Conservation (phyloP, 768 basidiomycete species). For the Podaxis rugospora region DNA sequence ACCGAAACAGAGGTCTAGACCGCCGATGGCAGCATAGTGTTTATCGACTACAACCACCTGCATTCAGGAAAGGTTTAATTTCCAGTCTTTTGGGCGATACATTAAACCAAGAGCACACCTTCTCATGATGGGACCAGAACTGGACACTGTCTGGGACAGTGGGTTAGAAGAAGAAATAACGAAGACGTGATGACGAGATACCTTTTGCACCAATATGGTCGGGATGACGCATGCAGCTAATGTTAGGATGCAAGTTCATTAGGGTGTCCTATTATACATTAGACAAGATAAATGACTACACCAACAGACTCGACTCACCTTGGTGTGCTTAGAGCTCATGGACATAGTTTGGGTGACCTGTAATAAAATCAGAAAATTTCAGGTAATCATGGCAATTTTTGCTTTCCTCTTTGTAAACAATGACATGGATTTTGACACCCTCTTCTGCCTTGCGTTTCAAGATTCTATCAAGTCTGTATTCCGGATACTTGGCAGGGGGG, state of each 20-base stretch:
- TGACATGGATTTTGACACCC: constrained; percentile 87
- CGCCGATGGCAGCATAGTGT: constrained; percentile 82
- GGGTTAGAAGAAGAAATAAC: neutral
- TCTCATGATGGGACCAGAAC: constrained; percentile 94
- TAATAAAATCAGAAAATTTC: neutral
- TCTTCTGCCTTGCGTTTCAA: constrained; percentile 85
- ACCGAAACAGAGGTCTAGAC: constrained; percentile 94
- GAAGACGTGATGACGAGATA: constrained; percentile 15
- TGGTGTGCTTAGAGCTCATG: constrained; percentile 85
- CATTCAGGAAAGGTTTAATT: neutral
- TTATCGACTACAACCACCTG: constrained; percentile 83
- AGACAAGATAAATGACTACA: neutral
- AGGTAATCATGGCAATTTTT: neutral
- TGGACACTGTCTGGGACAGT: constrained; percentile 57
- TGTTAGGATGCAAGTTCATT: constrained; percentile 82
- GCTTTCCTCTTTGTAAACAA: constrained; percentile 89
- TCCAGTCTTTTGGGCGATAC: neutral
- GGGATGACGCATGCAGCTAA: constrained; percentile 85
- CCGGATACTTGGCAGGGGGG: constrained; percentile 77
- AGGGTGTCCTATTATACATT: constrained; percentile 49
- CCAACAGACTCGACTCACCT: constrained; percentile 29
- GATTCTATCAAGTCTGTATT: constrained; percentile 86
- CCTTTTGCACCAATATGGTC: constrained; percentile 84
- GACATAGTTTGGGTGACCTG: constrained; percentile 89
- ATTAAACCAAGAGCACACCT: constrained; percentile 28